Evolutionary conservation across 768 basidiomycete species (phyloP), one percentile per base, ranked within the genome.

Genomic region (Hygrophoropsis aurantiaca): DNA sequence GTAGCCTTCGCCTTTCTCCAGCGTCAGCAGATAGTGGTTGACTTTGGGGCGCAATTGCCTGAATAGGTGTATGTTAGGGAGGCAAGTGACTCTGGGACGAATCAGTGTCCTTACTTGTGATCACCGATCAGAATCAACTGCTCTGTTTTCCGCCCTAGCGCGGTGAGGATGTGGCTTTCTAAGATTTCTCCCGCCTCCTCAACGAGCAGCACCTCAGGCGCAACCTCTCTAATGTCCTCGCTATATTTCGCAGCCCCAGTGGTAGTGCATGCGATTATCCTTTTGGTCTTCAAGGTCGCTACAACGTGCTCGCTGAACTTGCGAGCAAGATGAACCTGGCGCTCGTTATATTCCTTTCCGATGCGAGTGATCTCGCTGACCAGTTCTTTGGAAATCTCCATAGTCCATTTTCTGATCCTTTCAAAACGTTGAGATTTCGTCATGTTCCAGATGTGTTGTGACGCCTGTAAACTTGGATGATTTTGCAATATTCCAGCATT

Each of bases 181-280:
- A 85, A 56, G 37, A 84, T 83, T 55, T 85, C 82, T 8, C 82
- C 82, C 0, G 82, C 82, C 58, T 85, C 82, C 51, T 85, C 82
- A 1, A 84, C 81, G 1, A 84, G 61, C 3, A 84, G 59, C 3
- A 84, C 70, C 9, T 71, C 66, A 0, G 80, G 77, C 5, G 62
- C 57, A 4, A 70, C 73, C 0, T 67, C 66, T 18, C 68, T 73
- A 11, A 85, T 72, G 10, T 62, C 64, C 10, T 67, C 59, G 1
- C 61, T 60, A 55, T 80, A 81, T 58, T 79, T 84, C 0, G 82
- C 82, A 0, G 82, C 82, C 2, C 69, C 81, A 0, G 81, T 82
- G 1, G 82, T 84, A 0, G 82, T 84, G 47, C 81, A 83, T 0
- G 74, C 82, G 11, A 84, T 78, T 43, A 84, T 75, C 4, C 75